Base-by-base conservation (phyloP, 2,329 filamentous ascomycete species). In the Ustilaginoidea virens region DNA sequence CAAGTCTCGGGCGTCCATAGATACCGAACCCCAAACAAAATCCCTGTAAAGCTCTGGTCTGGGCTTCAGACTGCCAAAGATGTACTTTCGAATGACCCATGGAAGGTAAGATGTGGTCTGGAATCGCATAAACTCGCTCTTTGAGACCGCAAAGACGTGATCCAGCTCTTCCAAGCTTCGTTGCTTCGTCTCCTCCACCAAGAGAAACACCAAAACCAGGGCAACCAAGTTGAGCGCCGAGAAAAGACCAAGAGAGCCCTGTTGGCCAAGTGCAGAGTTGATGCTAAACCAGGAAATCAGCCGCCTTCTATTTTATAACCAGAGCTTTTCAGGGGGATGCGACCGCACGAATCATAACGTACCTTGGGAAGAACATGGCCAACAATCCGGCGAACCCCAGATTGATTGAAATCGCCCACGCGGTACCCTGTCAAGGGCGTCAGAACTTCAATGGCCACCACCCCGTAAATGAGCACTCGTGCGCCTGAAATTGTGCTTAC, bases 321-420 rank as follows among this genome's bases (percentile, higher is more conserved):
- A n/a, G 5, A 10, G 8, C 4, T 5, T 6, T 14, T 30, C 14
- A 28, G 17, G 22, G 4, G 12, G 19, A 12, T 3, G 5, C 11
- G 5, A 12, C 14, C 4, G 22, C 5, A 16, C 8, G 16, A 11
- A 5, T 10, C 7, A 11, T 16, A 25, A 23, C 40, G 7, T 29
- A 44, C 25, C 43, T 43, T 1, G 52, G 58, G 16, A 52, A 62
- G 11, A 55, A 50, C 8, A 65, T 47, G 9, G 58, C 55, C 1
- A 66, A 39, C 0, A 64, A 40, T 1, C 60, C 60, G 0, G 58
- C 60, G 31, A 64, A 62, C 17, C 58, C 46, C 3, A 64, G 48
- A 35, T 66, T 65, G 15, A 58, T 54, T 3, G 54, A 51, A 13
- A 66, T 60, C 3, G 60, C 59, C 17, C 61, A 57, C 0, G 62